Base-by-base conservation (phyloP, 129 eudicot species). In the Silybum marianum region DNA sequence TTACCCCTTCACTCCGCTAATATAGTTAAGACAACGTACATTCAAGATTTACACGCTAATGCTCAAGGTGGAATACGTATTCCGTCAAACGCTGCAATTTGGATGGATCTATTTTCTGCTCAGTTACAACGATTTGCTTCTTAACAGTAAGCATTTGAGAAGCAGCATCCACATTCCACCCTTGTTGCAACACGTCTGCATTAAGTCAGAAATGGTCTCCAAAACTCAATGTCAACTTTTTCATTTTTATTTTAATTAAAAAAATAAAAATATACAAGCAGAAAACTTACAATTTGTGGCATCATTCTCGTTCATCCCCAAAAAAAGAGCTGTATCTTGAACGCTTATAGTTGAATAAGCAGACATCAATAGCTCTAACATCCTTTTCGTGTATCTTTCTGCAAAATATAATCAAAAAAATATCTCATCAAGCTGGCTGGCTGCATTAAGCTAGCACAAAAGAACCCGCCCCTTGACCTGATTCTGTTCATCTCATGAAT, bases 61-160 rank as follows among this genome's bases (percentile, higher is more conserved):
- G 97, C 89, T 95, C 99, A 23, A 93, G 99, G 75, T 91, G 99
- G 88, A 91, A 95, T 0, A 95, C 99, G 23, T 92, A 95, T 88
- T 95, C 98, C 28, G 99, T 95, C 81, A 91, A 82, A 40, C 95
- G 92, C 86, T 93, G 98, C 88, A 96, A 84, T 85, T 93, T 96
- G 69, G 85, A 83, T 9, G 91, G 89, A 72, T 96, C 99, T 48
- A 96, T 69, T 72, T 91, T 96, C 90, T 91, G 99, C 82, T 90
- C 96, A 0, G 83, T 80, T n/a, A 89, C 88, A 74, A 86, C 74
- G 19, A 79, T 83, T 34, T 88, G 98, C 81, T 93, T 93, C 88
- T 90, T 91, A 80, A 93, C 96, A 0, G 93, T 96, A 22, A 93
- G 81, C 98, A 96, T 91, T 65, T 81, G 86, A 24, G 97, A 81